These are phyloP conservation scores for Globisporangium takayamanum DNA, from an alignment of 352 stramenopile genomes.

Conservation along the genomic window DNA sequence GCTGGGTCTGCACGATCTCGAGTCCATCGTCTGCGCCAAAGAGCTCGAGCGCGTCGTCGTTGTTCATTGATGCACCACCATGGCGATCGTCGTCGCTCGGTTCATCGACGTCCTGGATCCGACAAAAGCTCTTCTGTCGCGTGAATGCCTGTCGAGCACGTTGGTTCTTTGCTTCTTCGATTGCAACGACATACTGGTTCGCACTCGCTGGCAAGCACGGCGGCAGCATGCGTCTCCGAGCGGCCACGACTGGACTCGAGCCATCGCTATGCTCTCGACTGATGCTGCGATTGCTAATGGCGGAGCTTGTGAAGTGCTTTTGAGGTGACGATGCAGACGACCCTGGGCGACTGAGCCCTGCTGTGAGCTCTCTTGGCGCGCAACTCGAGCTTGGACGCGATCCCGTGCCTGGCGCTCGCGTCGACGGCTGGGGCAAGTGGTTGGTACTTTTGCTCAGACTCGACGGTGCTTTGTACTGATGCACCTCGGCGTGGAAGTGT, in stretches of 20 bases:
- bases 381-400: conserved; percentile 8
- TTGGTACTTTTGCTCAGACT: conserved; percentile 15
- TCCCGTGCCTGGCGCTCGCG: not conserved
- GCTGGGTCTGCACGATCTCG: not conserved
- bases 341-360: not conserved
- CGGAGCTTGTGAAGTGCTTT: not conserved
- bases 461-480: conserved; percentile 26
- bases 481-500: conserved; percentile 47
- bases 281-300: not conserved
- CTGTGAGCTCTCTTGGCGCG: not conserved
- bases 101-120: conserved; percentile 5
- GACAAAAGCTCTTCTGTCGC: conserved; percentile 8
- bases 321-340: conserved; percentile 8
- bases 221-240: conserved; percentile 6
- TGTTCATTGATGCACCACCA: conserved; percentile 1
- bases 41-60: not conserved
- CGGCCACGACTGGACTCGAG: not conserved
- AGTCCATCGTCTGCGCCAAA: too few relatives aligned
- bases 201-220: conserved; percentile 1
- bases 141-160: not conserved
- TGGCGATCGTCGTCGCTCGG: not conserved
- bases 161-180: not conserved
- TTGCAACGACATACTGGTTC: conserved; percentile 1
- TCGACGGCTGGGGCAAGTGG: not conserved
- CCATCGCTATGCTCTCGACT: not conserved